Base-by-base conservation (phyloP, 495 filamentous ascomycete species). In the Parathielavia hyrcaniae region DNA sequence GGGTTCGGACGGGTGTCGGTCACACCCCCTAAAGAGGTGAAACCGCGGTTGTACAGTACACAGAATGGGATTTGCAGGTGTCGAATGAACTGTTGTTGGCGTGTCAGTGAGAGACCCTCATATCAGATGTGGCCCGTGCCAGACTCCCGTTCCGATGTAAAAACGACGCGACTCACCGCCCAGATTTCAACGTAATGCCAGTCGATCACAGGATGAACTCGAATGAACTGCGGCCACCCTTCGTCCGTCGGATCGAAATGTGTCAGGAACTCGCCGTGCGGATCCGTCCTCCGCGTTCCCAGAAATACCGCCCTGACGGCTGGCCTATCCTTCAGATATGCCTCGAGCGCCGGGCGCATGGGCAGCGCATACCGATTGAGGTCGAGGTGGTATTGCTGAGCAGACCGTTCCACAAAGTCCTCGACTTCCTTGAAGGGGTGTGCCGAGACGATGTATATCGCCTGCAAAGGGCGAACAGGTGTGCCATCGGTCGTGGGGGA, bases 181-280 rank as follows among this genome's bases (percentile, higher is more conserved):
- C 93, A 96, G 57, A 98, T 91, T 71, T 97, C 92, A 16, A 83
- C 83, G 74, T 96, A 98, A 69, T 92, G 88, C 95, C 93, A 97
- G 67, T 97, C 93, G 66, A 98, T 89, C 10, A 98, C 87, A 0
- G 93, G 93, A 74, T 97, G 90, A 41, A 96, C 77, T 46, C 93
- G 79, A 84, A 97, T 91, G 65, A 98, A 96, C 55, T 79, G 72
- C 23, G 93, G 95, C 93, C 93, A 98, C 4, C 86, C 93, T 30
- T 79, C 71, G 75, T 98, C 93, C 5, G 93, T 98, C 53, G 73
- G 77, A 67, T 95, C 86, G 66, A 97, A 97, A 68, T 86, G 81
- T 9, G 77, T 85, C 63, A 98, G 65, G 32, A 77, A 73, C 54
- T 80, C 84, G 3, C 93, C 91, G 63, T 97, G 91, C 6, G 93